Evolutionary conservation across 1,284 basidiomycete species (phyloP).

Genomic region (Moesziomyces parantarcticus): DNA sequence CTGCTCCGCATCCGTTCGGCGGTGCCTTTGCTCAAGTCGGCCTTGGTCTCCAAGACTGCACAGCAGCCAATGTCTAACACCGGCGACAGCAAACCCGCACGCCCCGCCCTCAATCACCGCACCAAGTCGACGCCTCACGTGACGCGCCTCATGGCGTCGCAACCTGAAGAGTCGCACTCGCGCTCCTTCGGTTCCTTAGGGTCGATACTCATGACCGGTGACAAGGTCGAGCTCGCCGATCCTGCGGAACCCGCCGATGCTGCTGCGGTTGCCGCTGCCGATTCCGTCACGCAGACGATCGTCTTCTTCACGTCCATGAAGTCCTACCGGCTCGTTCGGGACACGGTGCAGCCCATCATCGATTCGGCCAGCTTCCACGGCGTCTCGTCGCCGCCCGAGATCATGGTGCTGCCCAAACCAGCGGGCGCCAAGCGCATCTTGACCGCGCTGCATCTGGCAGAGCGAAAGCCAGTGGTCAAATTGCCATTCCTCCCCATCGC

Average conservation of each 20-base stretch:
- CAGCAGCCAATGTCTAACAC: neutral
- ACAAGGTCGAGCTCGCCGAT: neutral
- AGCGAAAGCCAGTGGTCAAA: conserved; percentile 76
- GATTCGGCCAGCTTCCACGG: conserved; percentile 47
- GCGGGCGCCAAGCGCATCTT: conserved; percentile 46
- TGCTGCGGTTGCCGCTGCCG: conserved; percentile 4
- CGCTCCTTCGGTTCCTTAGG: conserved; percentile 32
- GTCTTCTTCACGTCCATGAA: conserved; percentile 56
- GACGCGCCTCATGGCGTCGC: conserved; percentile 33
- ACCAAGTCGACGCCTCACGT: conserved; percentile 51
- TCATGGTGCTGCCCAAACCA: conserved; percentile 58
- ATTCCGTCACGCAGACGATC: conserved; percentile 49
- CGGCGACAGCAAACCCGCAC: neutral
- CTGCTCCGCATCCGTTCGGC: conserved; percentile 55
- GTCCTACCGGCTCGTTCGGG: conserved; percentile 44
- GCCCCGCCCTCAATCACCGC: conserved; percentile 39
- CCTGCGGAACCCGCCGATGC: neutral
- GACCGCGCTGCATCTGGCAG: conserved; percentile 48
- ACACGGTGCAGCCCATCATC: conserved; percentile 53
- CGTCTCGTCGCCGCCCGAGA: conserved; percentile 48
- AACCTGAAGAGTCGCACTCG: conserved; percentile 9
- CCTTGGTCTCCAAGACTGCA: conserved; percentile 28
- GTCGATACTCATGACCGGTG: conserved; percentile 8
- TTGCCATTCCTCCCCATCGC: conserved; percentile 89
- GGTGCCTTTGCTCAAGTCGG: conserved; percentile 47